Base-by-base conservation (phyloP, 331 rosid species). In the Dryas integrifolia region DNA sequence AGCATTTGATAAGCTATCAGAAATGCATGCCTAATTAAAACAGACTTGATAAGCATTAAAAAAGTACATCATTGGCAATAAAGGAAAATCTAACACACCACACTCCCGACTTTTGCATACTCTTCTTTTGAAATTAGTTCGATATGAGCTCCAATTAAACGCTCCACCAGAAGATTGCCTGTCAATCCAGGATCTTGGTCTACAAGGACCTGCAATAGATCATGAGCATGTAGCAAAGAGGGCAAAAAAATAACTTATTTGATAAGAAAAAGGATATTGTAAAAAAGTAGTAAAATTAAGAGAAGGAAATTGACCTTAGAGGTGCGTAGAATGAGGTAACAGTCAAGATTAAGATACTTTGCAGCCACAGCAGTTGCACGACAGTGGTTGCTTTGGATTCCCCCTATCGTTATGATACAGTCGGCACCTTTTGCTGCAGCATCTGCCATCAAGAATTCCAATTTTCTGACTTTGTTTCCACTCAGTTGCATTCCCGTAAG, bases 331-430 rank as follows among this genome's bases (percentile, higher is more conserved):
- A 94, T 91, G 41, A 91, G 92, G 79, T 77, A 89, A 64, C 86
- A 86, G 62, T 91, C 96, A 18, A 94, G 97, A 80, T 91, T 86
- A 50, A 94, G 81, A 79, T 94, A 94, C 82, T 85, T 88, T 2
- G 98, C 96, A 46, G 97, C 97, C 30, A 94, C 98, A 4, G 97
- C 97, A 70, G 97, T 94, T 53, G 98, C 96, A 5, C 98, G 96
- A 58, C 97, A 94, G 59, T 94, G 98, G 77, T 94, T 94, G 86
- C 98, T 94, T 76, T 94, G 98, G 74, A 94, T 91, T 76, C 96
- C 97, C 65, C 97, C 98, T 5, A 91, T 77, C 0, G 97, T 89
- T 55, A 94, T 73, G 45, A 94, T 62, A 65, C 92, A 91, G 55
- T 94, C 98, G 2, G 97, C 96, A 40, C 92, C 92, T 75, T 86